Conservation (phyloP, 306 rosid genomes). For the Oxytropis ochrocephala region DNA sequence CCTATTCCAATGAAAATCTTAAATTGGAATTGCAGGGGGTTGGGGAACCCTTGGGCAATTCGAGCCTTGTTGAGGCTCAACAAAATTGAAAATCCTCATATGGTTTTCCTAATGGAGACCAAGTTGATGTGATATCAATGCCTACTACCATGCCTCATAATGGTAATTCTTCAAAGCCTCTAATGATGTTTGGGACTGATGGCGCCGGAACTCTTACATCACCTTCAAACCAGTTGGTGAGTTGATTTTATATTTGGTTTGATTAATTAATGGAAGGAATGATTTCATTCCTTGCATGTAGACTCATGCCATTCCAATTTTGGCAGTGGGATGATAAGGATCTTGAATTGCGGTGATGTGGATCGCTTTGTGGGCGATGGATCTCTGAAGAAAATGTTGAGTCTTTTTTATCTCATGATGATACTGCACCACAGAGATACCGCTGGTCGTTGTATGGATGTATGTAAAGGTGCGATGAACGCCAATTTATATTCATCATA, state of each 20-base stretch:
- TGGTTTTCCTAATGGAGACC: too few relatives aligned
- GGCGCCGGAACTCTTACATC: slow-evolving; percentile 85
- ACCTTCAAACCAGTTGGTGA: slow-evolving; percentile 92
- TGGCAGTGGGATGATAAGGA: slow-evolving; percentile 99
- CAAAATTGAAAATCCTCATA: too few relatives aligned
- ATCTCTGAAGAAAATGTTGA: slow-evolving; percentile 95
- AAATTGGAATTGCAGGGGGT: too few relatives aligned
- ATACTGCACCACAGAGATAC: slow-evolving; percentile 86
- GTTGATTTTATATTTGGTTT: slow-evolving; percentile 30
- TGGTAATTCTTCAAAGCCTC: slow-evolving; percentile 84
- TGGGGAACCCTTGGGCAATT: too few relatives aligned
- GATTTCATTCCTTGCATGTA: slow-evolving; percentile 44
- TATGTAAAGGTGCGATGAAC: slow-evolving; percentile 81
- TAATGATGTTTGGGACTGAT: slow-evolving; percentile 77
- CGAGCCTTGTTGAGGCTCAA: too few relatives aligned
- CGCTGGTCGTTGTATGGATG: slow-evolving; percentile 92
- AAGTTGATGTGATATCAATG: slow-evolving; percentile 95
- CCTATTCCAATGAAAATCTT: too few relatives aligned
- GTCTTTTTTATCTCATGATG: slow-evolving; percentile 97
- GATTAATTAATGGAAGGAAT: slow-evolving; percentile 39
- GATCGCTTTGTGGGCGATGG: slow-evolving; percentile 96
- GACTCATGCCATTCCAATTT: slow-evolving; percentile 87
- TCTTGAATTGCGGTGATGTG: slow-evolving; percentile 99
- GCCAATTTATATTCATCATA: slow-evolving; percentile 25
- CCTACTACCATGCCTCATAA: slow-evolving; percentile 87